Base-by-base conservation (phyloP, 352 stramenopile species). In the Globisporangium alternatum region DNA sequence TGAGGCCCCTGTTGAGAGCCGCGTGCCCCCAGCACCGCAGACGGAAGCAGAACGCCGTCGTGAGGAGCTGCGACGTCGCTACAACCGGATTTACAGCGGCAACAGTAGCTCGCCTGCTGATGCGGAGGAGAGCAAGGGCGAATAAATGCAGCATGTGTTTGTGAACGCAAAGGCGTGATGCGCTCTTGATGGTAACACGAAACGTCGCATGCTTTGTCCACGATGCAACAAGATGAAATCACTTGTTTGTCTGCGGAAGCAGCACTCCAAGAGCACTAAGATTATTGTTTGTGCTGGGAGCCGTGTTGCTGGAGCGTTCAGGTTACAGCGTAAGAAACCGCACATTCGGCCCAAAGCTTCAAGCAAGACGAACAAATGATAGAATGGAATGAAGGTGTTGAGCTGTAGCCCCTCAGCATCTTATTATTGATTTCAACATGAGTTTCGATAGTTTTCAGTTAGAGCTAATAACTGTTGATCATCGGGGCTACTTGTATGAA, bases 401-500 rank as follows among this genome's bases (percentile, higher is more conserved):
- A 17, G 5, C 8, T 13, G n/a, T 25, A 44, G 39, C 55, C 78
- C 78, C 76, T 88, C 78, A 88, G 68, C 56, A 65, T 71, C 64
- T 52, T 47, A 72, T 76, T 62, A 62, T 56, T 57, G 73, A 31
- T 80, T 61, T 67, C 78, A 75, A 84, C 62, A 75, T 56, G 70
- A 43, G 33, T 33, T 66, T 86, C 83, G 80, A 87, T 86, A 88
- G 78, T 86, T 65, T 65, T 94, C 83, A 81, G 83, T 79, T 94
- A 94, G 86, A 94, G 86, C 86, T 94, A 94, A 94, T 94, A 90
- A 88, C 78, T 90, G 71, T 83, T 64, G 60, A 91, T 93, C 84
- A 93, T 88, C 56, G 82, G 81, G 81, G 67, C 31, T 37, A 17
- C 39, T 59, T 31, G 28, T 15, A 58, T 17, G 28, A 30, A 67